Conservation (phyloP, 495 filamentous ascomycete genomes). For the Hypoxylon fragiforme region DNA sequence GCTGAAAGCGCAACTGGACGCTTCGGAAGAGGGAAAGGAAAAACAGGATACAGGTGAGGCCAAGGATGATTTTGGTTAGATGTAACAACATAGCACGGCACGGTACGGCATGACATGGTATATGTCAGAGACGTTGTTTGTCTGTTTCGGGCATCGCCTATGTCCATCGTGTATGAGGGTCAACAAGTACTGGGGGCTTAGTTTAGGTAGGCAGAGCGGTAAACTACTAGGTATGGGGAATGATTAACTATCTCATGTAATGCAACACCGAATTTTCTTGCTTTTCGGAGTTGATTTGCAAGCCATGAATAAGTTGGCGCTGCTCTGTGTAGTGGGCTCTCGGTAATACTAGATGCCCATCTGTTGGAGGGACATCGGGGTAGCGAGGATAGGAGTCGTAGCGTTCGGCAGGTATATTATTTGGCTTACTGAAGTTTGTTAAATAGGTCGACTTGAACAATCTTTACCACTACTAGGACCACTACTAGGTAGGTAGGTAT, state of each 20-base stretch:
- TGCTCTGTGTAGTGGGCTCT: too few relatives aligned
- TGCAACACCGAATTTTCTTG: neutral
- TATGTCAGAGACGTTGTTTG: neutral
- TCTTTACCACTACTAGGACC: too few relatives aligned
- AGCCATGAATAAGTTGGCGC: too few relatives aligned
- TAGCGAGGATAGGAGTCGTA: too few relatives aligned
- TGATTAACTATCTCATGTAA: slow-evolving; percentile 4
- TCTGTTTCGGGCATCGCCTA: neutral
- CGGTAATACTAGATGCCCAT: too few relatives aligned
- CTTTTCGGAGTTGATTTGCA: too few relatives aligned
- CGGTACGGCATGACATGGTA: slow-evolving; percentile 3
- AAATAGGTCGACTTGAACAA: too few relatives aligned
- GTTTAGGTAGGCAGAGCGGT: too few relatives aligned
- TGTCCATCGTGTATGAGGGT: slow-evolving; percentile 7
- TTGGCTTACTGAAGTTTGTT: too few relatives aligned
- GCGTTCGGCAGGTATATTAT: too few relatives aligned
- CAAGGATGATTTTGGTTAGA: slow-evolving; percentile 31
- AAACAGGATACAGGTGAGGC: slow-evolving; percentile 26
- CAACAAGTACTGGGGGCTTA: neutral
- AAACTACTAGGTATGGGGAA: neutral
- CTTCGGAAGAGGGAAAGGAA: slow-evolving; percentile 14
- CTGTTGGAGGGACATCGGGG: too few relatives aligned
- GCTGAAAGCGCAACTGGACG: slow-evolving; percentile 36
- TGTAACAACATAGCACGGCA: neutral
- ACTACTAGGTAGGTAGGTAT: neutral